Percentiles rank a stretch among this genome's conserved stretches.
Evolutionary conservation across 208 protist species (phyloP).

Genomic region (Trypanosoma caninum): DNA sequence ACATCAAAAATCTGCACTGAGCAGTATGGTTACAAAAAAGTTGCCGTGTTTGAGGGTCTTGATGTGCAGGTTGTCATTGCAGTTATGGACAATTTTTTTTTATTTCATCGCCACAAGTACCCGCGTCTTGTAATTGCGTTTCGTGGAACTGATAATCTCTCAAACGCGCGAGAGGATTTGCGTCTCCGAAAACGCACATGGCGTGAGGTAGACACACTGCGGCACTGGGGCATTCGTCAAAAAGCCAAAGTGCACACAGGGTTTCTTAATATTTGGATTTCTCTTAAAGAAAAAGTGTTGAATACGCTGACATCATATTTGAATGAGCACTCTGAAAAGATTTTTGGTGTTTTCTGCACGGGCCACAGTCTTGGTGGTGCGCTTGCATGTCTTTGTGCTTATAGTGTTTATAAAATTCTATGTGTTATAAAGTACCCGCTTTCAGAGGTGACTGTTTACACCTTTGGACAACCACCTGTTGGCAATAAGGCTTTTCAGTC

Average conservation of each 20-base stretch:
- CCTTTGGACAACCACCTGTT: conserved; percentile 78
- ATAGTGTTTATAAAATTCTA: conserved; percentile 61
- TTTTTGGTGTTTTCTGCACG: conserved; percentile 56
- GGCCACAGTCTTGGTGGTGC: conserved; percentile 82
- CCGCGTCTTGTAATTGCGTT: conserved; percentile 73
- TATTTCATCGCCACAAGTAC: conserved; percentile 34
- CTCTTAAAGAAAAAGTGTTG: conserved; percentile 60
- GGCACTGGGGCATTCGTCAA: conserved; percentile 18
- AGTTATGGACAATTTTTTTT: conserved; percentile 34
- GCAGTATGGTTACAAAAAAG: conserved; percentile 64
- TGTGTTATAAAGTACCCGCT: conserved; percentile 47
- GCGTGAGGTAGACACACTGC: conserved; percentile 55
- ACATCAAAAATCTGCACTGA: conserved; percentile 35
- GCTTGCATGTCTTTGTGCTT: conserved; percentile 74
- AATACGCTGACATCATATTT: conserved; percentile 45
- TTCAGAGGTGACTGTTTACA: conserved; percentile 69
- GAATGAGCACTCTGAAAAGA: conserved; percentile 4
- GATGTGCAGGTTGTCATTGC: conserved; percentile 74
- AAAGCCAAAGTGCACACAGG: conserved; percentile 69
- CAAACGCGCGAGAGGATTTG: conserved; percentile 67
- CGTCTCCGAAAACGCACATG: conserved; percentile 54
- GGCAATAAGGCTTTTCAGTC: conserved; percentile 67
- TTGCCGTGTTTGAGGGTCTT: conserved; percentile 58
- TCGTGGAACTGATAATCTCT: conserved; percentile 72
- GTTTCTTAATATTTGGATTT: conserved; percentile 78